Percentiles rank a stretch among this genome's conserved stretches.
Conservation (phyloP, 2,329 filamentous ascomycete species). For the Bipolaris victoriae region DNA sequence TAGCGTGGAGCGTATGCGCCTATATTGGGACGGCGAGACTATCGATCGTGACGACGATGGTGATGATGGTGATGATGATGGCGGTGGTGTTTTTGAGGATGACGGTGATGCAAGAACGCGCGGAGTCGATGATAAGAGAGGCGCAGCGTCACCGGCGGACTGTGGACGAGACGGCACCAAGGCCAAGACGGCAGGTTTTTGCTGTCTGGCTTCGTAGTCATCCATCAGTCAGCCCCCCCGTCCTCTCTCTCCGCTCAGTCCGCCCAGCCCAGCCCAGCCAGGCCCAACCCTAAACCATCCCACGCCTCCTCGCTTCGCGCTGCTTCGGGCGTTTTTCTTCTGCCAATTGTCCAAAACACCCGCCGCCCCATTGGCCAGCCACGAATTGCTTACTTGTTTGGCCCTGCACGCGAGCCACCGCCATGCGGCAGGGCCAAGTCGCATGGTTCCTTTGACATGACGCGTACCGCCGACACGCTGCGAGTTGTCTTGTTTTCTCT, state of each 20-base stretch:
- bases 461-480: conserved; percentile 26
- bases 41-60: not conserved
- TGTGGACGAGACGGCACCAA: not conserved
- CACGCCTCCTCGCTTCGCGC: not conserved
- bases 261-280: not conserved
- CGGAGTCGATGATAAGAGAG: not conserved
- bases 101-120: not conserved
- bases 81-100: not conserved
- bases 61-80: not conserved
- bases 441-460: conserved; percentile 27
- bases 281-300: not conserved
- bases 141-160: not conserved
- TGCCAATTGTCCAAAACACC: conserved; percentile 10
- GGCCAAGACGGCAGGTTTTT: not conserved
- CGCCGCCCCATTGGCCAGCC: conserved; percentile 15
- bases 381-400: conserved; percentile 12
- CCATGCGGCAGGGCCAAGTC: conserved; percentile 28
- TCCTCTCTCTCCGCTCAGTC: too few species aligned
- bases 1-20: too few species aligned
- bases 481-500: conserved; percentile 6
- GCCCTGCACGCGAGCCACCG: conserved; percentile 23
- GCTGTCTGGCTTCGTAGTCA: not conserved
- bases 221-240: not conserved
- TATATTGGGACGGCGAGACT: not conserved
- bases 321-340: conserved; percentile 3